phyloP scores from a whole-genome alignment of 352 stramenopile species.

The Pythium aquatile region DNA sequence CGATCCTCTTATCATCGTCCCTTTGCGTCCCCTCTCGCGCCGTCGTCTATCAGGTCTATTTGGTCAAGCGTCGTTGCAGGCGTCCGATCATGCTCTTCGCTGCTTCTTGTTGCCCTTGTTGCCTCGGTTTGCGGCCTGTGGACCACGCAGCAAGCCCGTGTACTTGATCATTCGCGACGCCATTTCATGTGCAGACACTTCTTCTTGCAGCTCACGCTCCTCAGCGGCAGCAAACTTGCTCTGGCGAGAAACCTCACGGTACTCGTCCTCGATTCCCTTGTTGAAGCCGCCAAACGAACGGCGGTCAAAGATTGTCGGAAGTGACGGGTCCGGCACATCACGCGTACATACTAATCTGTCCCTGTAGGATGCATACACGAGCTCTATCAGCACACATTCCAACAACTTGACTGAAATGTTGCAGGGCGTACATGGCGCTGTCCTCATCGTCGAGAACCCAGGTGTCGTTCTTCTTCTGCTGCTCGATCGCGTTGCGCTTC shows the following conservation, averaged over 20 bases:
- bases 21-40: neutral
- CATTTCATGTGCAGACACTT: slow-evolving; percentile 84
- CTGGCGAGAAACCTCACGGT: slow-evolving; percentile 54
- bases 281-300: slow-evolving; percentile 84
- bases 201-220: slow-evolving; percentile 70
- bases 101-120: slow-evolving; percentile 54
- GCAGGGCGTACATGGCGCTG: slow-evolving; percentile 16
- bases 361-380: slow-evolving; percentile 9
- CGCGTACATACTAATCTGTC: slow-evolving; percentile 45
- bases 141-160: slow-evolving; percentile 57
- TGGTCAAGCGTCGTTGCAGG: neutral
- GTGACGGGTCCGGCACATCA: slow-evolving; percentile 71
- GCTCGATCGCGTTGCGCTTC: slow-evolving; percentile 45
- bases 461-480: slow-evolving; percentile 60
- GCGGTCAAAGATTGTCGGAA: slow-evolving; percentile 71
- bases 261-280: slow-evolving; percentile 79
- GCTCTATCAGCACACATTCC: neutral
- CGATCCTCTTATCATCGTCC: neutral
- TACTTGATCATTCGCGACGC: slow-evolving; percentile 82
- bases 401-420: too few species aligned
- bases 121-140: slow-evolving; percentile 14
- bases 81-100: slow-evolving; percentile 37
- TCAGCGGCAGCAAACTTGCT: slow-evolving; percentile 61
- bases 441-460: slow-evolving; percentile 47
- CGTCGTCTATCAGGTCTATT: slow-evolving; percentile 11